Evolutionary conservation across 2,329 filamentous ascomycete species (phyloP).

Genomic region (Fusarium chuoi): DNA sequence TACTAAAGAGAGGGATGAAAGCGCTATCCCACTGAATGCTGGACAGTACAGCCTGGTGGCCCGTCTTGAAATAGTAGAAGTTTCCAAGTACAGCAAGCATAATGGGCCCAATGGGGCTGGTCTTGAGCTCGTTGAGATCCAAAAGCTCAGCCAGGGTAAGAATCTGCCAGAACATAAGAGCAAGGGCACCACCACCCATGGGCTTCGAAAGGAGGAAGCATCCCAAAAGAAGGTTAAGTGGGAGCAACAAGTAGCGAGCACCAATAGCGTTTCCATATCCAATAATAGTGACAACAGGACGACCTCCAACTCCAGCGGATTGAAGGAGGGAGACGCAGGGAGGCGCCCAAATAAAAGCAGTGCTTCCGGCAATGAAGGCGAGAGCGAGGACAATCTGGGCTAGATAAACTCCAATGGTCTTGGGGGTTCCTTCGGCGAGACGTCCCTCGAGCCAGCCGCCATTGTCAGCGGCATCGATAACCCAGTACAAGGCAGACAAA

Average conservation of each 20-base stretch:
- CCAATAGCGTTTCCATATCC: slow-evolving; percentile 96
- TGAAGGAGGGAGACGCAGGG: slow-evolving; percentile 81
- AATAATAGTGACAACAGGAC: slow-evolving; percentile 77
- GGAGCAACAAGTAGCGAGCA: slow-evolving; percentile 85
- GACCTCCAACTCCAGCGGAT: slow-evolving; percentile 54
- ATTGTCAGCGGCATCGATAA: slow-evolving; percentile 88
- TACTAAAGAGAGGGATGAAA: slow-evolving; percentile 85
- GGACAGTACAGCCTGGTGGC: slow-evolving; percentile 88
- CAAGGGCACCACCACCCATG: slow-evolving; percentile 89
- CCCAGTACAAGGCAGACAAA: slow-evolving; percentile 85
- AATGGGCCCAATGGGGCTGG: slow-evolving; percentile 82
- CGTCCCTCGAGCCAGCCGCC: slow-evolving; percentile 75
- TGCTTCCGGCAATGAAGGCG: slow-evolving; percentile 83
- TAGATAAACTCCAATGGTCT: slow-evolving; percentile 78
- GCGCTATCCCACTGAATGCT: slow-evolving; percentile 96
- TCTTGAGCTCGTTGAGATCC: slow-evolving; percentile 68
- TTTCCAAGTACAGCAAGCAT: slow-evolving; percentile 89
- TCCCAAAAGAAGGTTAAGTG: slow-evolving; percentile 80
- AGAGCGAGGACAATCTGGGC: slow-evolving; percentile 85
- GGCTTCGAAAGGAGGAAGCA: slow-evolving; percentile 89
- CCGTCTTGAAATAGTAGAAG: slow-evolving; percentile 97
- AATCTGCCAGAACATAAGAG: slow-evolving; percentile 86
- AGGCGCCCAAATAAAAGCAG: slow-evolving; percentile 86
- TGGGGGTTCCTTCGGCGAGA: slow-evolving; percentile 70
- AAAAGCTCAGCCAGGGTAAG: slow-evolving; percentile 78